Conservation (phyloP, 1,139 yeast species). For the Meyerozyma smithsonii region DNA sequence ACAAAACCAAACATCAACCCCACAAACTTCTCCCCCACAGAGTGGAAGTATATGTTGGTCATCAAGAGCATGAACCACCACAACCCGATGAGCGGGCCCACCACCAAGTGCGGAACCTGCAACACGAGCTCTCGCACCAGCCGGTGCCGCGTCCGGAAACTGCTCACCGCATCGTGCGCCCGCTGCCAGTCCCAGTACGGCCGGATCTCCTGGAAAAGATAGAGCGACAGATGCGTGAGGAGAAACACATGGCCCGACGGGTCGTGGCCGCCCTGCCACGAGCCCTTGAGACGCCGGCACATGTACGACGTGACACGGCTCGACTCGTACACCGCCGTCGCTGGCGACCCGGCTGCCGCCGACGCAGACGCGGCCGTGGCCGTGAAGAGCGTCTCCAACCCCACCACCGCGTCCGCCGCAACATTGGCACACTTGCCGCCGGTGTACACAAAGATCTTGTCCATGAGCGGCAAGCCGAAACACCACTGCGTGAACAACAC, state of each 20-base stretch:
- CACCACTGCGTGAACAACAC: slow-evolving; percentile 82
- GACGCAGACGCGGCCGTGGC: not conserved
- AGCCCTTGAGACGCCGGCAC: slow-evolving; percentile 62
- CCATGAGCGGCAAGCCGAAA: slow-evolving; percentile 88
- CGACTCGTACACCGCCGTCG: slow-evolving; percentile 12
- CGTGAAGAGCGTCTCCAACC: slow-evolving; percentile 2
- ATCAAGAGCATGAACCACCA: slow-evolving; percentile 90
- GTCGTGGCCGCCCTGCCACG: slow-evolving; percentile 92
- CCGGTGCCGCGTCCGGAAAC: slow-evolving; percentile 4
- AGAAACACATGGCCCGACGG: slow-evolving; percentile 93
- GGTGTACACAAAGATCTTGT: slow-evolving; percentile 66
- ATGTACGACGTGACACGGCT: slow-evolving; percentile 36
- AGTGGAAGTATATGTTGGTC: slow-evolving; percentile 84
- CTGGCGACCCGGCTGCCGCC: too few species aligned
- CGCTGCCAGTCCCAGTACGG: slow-evolving; percentile 29
- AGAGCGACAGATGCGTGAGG: slow-evolving; percentile 65
- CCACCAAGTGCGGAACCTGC: slow-evolving; percentile 40
- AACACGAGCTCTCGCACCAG: slow-evolving; percentile 13
- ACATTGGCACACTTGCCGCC: slow-evolving; percentile 68
- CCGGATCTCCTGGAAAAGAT: slow-evolving; percentile 62
- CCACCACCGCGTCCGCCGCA: slow-evolving; percentile 5
- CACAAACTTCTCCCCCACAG: slow-evolving; percentile 64
- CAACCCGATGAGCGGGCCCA: slow-evolving; percentile 42
- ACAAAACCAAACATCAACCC: slow-evolving; percentile 61
- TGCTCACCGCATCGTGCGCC: not conserved